A percentile compares a stretch with the other conserved stretches of the same genome.
phyloP scores from a whole-genome alignment of 2,329 filamentous ascomycete species.

The Epichloe amarillans region DNA sequence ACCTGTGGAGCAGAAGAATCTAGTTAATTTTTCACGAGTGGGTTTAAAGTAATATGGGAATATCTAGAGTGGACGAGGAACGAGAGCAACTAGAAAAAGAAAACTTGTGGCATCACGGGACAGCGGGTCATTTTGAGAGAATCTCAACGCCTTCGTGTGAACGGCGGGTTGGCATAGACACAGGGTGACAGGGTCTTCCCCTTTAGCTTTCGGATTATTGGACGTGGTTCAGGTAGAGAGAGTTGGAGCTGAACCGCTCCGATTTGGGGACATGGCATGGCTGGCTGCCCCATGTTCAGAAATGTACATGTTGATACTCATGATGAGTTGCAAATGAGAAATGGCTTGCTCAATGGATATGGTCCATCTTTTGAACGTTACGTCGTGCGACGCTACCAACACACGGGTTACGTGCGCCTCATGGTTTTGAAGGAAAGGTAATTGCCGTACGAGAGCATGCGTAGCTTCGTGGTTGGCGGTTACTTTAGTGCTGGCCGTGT shows the following conservation, averaged over 20 bases:
- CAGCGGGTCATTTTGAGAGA: neutral
- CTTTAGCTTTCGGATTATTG: neutral
- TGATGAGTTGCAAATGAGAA: neutral
- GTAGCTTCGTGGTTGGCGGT: too few relatives aligned
- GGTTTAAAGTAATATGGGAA: neutral
- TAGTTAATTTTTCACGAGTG: neutral
- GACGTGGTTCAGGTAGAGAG: constrained; percentile 1
- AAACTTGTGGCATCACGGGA: neutral
- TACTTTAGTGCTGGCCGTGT: too few relatives aligned
- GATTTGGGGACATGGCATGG: neutral
- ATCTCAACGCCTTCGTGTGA: neutral
- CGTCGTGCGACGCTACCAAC: too few relatives aligned
- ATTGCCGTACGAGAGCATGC: too few relatives aligned
- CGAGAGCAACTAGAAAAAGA: neutral
- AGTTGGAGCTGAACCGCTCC: neutral
- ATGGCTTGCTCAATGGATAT: too few relatives aligned
- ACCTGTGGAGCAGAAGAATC: neutral
- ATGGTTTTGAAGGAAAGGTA: too few relatives aligned
- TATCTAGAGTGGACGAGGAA: neutral
- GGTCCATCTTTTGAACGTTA: too few relatives aligned
- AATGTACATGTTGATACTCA: neutral
- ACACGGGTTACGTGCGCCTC: too few relatives aligned
- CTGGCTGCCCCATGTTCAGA: neutral
- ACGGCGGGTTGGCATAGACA: constrained; percentile 4
- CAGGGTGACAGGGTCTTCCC: neutral